A percentile compares a stretch with the other conserved stretches of the same genome.
Conservation (phyloP, 805 yeast genomes). For the Candida dendrica region DNA sequence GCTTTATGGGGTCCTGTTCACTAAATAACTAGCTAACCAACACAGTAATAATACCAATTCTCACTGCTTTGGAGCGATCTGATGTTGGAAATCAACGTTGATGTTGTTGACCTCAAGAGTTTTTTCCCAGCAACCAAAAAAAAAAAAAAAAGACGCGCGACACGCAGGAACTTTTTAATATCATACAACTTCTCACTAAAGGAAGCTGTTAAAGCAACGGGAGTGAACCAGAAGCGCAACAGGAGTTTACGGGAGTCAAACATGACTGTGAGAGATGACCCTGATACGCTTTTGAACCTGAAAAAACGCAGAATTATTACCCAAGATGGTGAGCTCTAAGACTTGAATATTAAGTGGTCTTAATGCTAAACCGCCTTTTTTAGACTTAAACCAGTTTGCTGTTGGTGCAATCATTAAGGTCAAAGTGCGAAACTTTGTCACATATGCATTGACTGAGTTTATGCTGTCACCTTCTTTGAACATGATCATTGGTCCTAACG, state of each 20-base stretch:
- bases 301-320: not conserved
- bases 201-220: too few relatives aligned
- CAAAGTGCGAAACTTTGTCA: conserved; percentile 58
- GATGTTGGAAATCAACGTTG: too few relatives aligned
- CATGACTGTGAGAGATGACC: not conserved
- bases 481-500: conserved; percentile 94
- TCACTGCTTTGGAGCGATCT: too few relatives aligned
- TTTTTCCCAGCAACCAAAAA: too few relatives aligned
- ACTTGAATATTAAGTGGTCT: too few relatives aligned
- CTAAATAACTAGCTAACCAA: too few relatives aligned
- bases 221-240: too few relatives aligned
- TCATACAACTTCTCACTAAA: too few relatives aligned
- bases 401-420: conserved; percentile 47
- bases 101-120: too few relatives aligned
- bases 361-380: not conserved
- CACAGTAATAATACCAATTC: not conserved
- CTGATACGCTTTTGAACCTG: not conserved
- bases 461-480: conserved; percentile 76
- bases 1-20: not conserved
- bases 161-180: too few relatives aligned
- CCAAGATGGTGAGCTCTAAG: not conserved
- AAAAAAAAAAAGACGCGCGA: too few relatives aligned
- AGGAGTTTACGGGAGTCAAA: too few relatives aligned
- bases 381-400: conserved; percentile 25
- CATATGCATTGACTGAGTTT: conserved; percentile 64